Evolutionary conservation across 305 asterid species (phyloP).

Genomic region (Fraxinus xanthoxyloides): DNA sequence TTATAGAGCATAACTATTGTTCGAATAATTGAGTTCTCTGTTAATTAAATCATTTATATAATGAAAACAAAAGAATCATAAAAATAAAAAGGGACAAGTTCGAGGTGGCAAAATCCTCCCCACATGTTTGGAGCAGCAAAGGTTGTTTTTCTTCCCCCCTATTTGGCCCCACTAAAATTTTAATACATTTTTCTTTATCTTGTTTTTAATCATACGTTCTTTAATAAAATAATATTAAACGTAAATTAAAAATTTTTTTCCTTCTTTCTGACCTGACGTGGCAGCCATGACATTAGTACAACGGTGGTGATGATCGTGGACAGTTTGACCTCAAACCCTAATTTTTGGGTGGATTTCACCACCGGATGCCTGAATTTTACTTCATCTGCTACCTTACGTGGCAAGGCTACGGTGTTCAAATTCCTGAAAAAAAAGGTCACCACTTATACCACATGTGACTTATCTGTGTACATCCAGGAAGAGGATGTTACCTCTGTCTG

Average conservation of each 20-base stretch:
- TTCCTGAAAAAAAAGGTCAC: constrained; percentile 42
- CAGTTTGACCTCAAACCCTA: constrained; percentile 16
- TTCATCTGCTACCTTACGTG: constrained; percentile 41
- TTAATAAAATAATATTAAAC: no score
- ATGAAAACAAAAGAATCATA: neutral
- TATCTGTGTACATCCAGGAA: constrained; percentile 30
- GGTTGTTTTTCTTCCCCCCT: neutral
- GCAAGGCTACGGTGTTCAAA: constrained; percentile 43
- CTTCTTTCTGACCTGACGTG: no score
- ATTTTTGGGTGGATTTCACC: constrained; percentile 28
- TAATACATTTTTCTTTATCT: no score
- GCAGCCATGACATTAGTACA: constrained; percentile 35
- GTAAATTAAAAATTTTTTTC: no score
- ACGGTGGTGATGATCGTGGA: constrained; percentile 25
- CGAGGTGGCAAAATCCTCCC: constrained; percentile 18
- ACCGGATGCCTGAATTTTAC: constrained; percentile 48
- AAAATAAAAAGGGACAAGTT: neutral
- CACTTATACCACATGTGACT: constrained; percentile 39
- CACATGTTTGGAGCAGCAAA: constrained; percentile 29
- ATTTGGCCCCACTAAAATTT: no score
- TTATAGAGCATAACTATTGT: no score
- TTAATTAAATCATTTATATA: no score
- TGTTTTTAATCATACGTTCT: no score
- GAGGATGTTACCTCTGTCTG: constrained; percentile 44
- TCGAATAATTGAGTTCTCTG: neutral